phyloP scores from a whole-genome alignment of 371 early-diverging fungal genomes.

The Haplosporangium sp. region DNA sequence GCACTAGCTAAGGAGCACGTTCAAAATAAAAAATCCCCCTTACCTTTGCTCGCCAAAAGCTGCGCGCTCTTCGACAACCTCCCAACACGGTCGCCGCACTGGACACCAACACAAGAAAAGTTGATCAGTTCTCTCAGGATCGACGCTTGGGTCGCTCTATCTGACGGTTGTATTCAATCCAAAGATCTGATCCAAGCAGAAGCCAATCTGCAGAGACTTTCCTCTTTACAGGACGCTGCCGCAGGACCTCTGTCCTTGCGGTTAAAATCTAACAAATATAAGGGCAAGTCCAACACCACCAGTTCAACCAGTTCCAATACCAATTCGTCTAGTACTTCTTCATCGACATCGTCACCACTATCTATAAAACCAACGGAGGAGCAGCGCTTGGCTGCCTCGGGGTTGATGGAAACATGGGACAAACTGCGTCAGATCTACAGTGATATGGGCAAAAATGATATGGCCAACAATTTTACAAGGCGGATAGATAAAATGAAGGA shows the following conservation, averaged over 20 bases:
- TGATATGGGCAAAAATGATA: constrained; percentile 41
- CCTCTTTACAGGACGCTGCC: constrained; percentile 25
- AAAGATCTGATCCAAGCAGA: constrained; percentile 45
- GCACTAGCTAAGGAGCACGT: constrained; percentile 33
- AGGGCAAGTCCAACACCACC: background rate
- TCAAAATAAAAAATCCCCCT: constrained; percentile 32
- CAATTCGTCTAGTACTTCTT: background rate
- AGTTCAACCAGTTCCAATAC: background rate
- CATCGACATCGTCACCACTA: background rate
- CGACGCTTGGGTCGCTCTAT: constrained; percentile 38
- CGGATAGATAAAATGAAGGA: constrained; percentile 31
- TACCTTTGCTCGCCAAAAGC: constrained; percentile 38
- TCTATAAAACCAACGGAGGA: constrained; percentile 7
- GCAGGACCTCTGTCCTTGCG: constrained; percentile 29
- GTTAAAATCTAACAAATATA: constrained; percentile 3
- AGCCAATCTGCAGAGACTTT: constrained; percentile 28
- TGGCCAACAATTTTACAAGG: constrained; percentile 38
- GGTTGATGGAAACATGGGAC: constrained; percentile 32
- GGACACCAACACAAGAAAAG: constrained; percentile 18
- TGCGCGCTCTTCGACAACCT: constrained; percentile 51
- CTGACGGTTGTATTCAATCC: constrained; percentile 34
- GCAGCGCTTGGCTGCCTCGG: constrained; percentile 16
- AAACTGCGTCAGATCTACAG: constrained; percentile 23
- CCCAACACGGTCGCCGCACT: constrained; percentile 11
- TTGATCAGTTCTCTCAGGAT: constrained; percentile 32